phyloP scores from a whole-genome alignment of 2,329 filamentous ascomycete species.

The Lachnellula cervina region DNA sequence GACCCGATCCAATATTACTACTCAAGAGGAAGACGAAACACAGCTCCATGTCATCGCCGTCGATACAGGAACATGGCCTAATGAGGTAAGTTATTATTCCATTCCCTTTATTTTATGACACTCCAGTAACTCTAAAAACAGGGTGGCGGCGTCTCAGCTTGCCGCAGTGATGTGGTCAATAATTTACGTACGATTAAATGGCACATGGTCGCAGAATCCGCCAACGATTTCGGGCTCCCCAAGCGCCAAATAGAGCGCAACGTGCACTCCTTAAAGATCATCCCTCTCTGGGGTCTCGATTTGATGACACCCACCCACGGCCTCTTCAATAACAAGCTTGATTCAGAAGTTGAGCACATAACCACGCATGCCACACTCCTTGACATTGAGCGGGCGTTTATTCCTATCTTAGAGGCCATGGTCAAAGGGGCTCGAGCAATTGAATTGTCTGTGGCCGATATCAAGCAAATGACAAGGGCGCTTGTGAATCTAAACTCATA shows the following conservation, averaged over 20 bases:
- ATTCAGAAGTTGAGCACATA: slow-evolving; percentile 44
- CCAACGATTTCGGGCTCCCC: slow-evolving; percentile 46
- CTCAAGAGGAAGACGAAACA: slow-evolving; percentile 13
- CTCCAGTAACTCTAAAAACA: background rate
- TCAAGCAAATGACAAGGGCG: slow-evolving; percentile 33
- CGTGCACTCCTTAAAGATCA: slow-evolving; percentile 44
- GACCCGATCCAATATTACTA: slow-evolving; percentile 30
- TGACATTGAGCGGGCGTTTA: slow-evolving; percentile 50
- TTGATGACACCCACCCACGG: slow-evolving; percentile 46
- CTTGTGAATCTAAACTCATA: slow-evolving; percentile 27
- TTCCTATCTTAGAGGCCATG: slow-evolving; percentile 46
- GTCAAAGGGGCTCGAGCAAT: slow-evolving; percentile 46
- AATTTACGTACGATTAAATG: slow-evolving; percentile 43
- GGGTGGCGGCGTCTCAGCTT: slow-evolving; percentile 32
- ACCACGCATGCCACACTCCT: slow-evolving; percentile 32
- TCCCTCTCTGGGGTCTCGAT: slow-evolving; percentile 47
- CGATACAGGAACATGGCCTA: slow-evolving; percentile 18
- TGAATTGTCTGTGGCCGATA: slow-evolving; percentile 41
- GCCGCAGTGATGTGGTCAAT: slow-evolving; percentile 47
- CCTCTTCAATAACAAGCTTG: slow-evolving; percentile 43
- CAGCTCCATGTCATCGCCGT: slow-evolving; percentile 39
- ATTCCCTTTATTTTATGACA: background rate
- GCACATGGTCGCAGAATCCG: slow-evolving; percentile 48
- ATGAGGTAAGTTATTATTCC: background rate
- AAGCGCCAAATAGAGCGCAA: slow-evolving; percentile 46